Base-by-base conservation (phyloP, 495 filamentous ascomycete genomes). In the Neurospora tetrasperma region DNA sequence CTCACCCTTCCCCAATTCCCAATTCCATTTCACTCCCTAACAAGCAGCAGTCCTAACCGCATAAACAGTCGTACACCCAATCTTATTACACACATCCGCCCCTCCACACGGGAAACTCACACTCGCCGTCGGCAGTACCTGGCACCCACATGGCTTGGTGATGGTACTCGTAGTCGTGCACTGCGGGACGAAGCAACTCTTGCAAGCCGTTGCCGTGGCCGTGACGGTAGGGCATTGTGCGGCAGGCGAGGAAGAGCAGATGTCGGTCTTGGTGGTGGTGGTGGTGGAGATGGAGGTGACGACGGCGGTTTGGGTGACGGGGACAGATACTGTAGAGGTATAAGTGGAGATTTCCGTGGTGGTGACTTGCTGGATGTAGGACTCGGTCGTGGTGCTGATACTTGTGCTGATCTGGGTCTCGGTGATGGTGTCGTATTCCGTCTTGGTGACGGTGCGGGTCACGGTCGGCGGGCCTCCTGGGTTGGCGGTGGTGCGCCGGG, bases 11-110 rank as follows among this genome's bases (percentile, higher is more conserved):
- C 35, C 35, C 39, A 8, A 9, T 59, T 38, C 8, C 31, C 18
- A n/a, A n/a, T 4, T 6, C 44, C 18, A 16, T 20, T 4, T 31
- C 35, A 4, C 35, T 6, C n/a, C 20, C 41, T 38, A 80, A 40
- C 78, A 80, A 40, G 31, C 71, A 8, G 73, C 73, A 18, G 73
- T 78, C 73, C 75, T 44, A 5, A 79, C 71, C 8, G 73, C 70
- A 62, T 80, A 80, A 5, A 75, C 76, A 4, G 78, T 80, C n/a
- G 74, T 79, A 74, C 79, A 80, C 6, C 76, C 79, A 70, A 80
- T 80, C 39, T 74, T 74, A 43, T 77, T 71, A 73, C 79, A 79
- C n/a, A 71, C 46, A 8, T 77, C 74, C 12, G 69, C 38, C 14
- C 73, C 39, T 69, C 42, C 73, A 73, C 78, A 80, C 0, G 78